Evolutionary conservation across 257 asterid genomes (phyloP).

Genomic region (Solanum infundibuliforme): DNA sequence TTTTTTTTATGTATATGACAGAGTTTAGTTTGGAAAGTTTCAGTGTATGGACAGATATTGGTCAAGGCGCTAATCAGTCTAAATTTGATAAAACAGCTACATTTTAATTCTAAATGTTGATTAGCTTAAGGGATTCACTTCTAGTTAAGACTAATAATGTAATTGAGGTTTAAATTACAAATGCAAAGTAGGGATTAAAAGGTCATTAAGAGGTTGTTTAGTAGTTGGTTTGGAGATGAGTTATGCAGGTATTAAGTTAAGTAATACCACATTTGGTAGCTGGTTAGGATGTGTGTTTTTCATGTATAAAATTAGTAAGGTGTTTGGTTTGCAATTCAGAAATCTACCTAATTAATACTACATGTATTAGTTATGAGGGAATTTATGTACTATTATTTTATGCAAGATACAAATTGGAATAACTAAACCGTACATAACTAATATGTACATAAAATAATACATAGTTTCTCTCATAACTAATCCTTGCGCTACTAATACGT

Average conservation of each 20-base stretch:
- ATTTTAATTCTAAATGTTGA: not conserved
- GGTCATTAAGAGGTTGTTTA: not conserved
- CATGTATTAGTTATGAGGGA: not conserved
- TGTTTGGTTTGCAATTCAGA: not conserved
- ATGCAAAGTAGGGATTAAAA: not conserved
- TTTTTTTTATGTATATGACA: constrained; percentile 6
- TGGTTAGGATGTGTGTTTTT: not conserved
- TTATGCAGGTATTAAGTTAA: no score
- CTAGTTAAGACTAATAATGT: not conserved
- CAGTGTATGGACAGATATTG: constrained; percentile 6
- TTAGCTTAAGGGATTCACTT: not conserved
- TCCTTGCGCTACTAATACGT: no score
- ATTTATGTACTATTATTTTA: no score
- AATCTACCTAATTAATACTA: fast-evolving
- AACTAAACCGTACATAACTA: not conserved
- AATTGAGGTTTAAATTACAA: not conserved
- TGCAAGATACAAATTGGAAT: not conserved
- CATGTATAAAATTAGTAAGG: not conserved
- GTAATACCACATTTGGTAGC: not conserved
- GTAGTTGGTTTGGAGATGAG: not conserved
- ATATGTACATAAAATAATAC: not conserved
- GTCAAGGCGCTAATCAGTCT: constrained; percentile 25
- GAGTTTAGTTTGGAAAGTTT: constrained; percentile 20
- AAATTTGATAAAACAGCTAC: not conserved
- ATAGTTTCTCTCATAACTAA: not conserved